Base-by-base conservation (phyloP, 1,139 yeast species). In the Hemisphaericaspora xylanilytica region DNA sequence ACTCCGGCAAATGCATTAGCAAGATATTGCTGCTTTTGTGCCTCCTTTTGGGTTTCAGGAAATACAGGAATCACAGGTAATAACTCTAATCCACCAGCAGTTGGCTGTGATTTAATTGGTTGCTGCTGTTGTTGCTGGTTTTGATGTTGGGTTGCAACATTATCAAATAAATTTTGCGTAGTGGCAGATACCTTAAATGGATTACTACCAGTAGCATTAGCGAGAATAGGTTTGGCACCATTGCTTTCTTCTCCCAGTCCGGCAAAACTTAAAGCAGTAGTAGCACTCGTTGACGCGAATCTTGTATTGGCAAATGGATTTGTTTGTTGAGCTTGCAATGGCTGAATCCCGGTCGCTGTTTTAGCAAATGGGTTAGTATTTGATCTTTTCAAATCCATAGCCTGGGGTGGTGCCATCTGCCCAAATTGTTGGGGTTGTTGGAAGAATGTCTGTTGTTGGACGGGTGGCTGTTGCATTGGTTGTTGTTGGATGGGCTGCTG, bases 81-180 rank as follows among this genome's bases (percentile, higher is more conserved):
- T 39, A 65, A 65, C 53, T 81, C 88, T 42, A 79, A 67, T 0
- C 88, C 88, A 4, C 87, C 88, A 15, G 85, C 83, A 2, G 87
- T 81, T 3, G 75, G 69, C 50, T 78, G 83, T 10, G 70, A 65
- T 43, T 65, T 61, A 37, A 76, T 44, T 13, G 57, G 59, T 29
- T 50, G 60, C 16, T 47, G 53, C 32, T 53, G 53, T 18, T 45
- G 43, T 24, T 40, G 37, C 39, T 44, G 55, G 13, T 50, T 49
- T 22, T 47, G 45, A 24, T 47, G 45, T 35, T 36, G 49, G 7
- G 39, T 24, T 11, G 53, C 49, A 14, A 55, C 65, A 27, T 50
- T 49, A 38, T 63, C 49, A 45, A 70, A 70, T 31, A 68, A 57
- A 31, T 55, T 53, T 25, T 63, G 51, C 1, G 75, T 70, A 9